Conservation (phyloP, 208 protist species). For the Crithidia expoeki region DNA sequence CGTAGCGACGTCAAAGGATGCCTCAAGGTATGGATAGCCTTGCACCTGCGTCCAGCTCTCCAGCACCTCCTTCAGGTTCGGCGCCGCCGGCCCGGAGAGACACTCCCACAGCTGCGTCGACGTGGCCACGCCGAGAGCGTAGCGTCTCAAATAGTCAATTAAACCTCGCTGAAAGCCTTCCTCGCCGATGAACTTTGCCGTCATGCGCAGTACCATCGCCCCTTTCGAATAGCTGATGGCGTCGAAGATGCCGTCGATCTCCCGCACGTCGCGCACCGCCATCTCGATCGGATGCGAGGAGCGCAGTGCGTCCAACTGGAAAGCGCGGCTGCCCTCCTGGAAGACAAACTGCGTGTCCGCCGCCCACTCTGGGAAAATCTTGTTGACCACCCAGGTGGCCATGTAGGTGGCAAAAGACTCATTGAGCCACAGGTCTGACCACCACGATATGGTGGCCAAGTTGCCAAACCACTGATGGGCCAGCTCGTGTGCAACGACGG, state of each 20-base stretch:
- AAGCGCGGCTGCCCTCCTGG: slow-evolving; percentile 64
- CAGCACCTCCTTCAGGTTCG: slow-evolving; percentile 62
- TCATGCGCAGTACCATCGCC: slow-evolving; percentile 87
- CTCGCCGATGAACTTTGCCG: slow-evolving; percentile 81
- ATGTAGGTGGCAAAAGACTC: slow-evolving; percentile 96
- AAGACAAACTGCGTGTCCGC: slow-evolving; percentile 81
- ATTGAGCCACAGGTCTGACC: slow-evolving; percentile 98
- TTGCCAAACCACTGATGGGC: slow-evolving; percentile 99
- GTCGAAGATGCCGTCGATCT: slow-evolving; percentile 95
- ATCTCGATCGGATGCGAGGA: slow-evolving; percentile 94
- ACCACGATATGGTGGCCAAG: slow-evolving; percentile 98
- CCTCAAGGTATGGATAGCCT: slow-evolving; percentile 76
- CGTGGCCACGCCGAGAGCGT: slow-evolving; percentile 72
- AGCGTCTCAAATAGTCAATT: slow-evolving; percentile 75
- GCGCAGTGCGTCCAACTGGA: slow-evolving; percentile 80
- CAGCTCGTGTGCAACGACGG: slow-evolving; percentile 94
- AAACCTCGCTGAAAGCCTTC: slow-evolving; percentile 81
- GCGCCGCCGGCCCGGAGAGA: slow-evolving; percentile 64
- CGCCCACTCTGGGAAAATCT: slow-evolving; percentile 85
- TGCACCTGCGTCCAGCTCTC: slow-evolving; percentile 72
- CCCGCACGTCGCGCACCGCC: slow-evolving; percentile 73
- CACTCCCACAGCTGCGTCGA: slow-evolving; percentile 89
- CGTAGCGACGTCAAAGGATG: slow-evolving; percentile 6
- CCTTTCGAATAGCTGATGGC: slow-evolving; percentile 93
- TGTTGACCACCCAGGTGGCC: slow-evolving; percentile 73